A percentile compares a stretch with the other conserved stretches of the same genome.
phyloP scores from a whole-genome alignment of 106 monocot genomes.

The Cymbidium sinense region DNA sequence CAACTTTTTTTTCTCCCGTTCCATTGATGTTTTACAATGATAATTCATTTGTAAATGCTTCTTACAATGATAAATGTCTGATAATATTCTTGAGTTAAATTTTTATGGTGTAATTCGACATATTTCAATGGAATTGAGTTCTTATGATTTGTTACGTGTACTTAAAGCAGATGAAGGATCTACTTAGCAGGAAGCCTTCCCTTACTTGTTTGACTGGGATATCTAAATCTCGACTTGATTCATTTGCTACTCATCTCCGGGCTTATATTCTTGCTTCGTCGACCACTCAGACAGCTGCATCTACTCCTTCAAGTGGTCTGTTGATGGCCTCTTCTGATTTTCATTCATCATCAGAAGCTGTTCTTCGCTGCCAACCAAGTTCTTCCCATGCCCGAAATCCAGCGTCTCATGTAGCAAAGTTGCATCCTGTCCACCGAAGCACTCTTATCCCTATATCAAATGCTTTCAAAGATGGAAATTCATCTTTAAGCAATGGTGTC shows the following conservation, averaged over 20 bases:
- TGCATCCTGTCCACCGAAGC: slow-evolving; percentile 20
- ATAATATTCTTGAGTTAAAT: not conserved
- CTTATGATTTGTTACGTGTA: not conserved
- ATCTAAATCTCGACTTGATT: slow-evolving; percentile 57
- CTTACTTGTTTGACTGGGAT: slow-evolving; percentile 81
- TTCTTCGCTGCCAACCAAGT: slow-evolving; percentile 16
- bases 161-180: slow-evolving; percentile 69
- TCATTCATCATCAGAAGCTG: slow-evolving; percentile 6
- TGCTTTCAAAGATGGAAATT: slow-evolving; percentile 47
- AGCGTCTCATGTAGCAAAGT: slow-evolving; percentile 21
- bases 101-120: not conserved
- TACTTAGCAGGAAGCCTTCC: slow-evolving; percentile 59
- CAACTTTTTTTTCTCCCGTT: not conserved
- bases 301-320: slow-evolving; percentile 11
- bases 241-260: slow-evolving; percentile 77
- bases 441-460: slow-evolving; percentile 49
- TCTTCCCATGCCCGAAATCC: slow-evolving; percentile 12
- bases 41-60: not conserved
- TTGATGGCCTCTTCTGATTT: not conserved
- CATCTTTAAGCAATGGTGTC: slow-evolving; percentile 11
- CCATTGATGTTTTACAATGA: not conserved
- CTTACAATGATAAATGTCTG: not conserved
- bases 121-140: not conserved
- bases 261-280: slow-evolving; percentile 46
- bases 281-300: slow-evolving; percentile 8